Conservation (phyloP, 305 asterid species). For the Vinca major region DNA sequence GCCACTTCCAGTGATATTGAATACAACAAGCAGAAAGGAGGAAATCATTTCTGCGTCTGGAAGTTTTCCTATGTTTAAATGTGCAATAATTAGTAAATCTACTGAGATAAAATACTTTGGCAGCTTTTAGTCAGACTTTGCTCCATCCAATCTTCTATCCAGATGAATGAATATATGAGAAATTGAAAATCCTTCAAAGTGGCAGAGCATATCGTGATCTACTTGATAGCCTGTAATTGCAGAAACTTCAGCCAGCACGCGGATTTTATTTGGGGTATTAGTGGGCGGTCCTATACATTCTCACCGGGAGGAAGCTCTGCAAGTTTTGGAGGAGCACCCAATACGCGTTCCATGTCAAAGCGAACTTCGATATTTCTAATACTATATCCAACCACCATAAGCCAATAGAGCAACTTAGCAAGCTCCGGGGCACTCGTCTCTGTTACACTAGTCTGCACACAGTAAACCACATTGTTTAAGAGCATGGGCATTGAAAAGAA, state of each 20-base stretch:
- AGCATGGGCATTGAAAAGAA: neutral
- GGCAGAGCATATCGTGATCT: neutral
- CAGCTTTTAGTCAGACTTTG: neutral
- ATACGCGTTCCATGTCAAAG: conserved; percentile 89
- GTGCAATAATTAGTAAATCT: neutral
- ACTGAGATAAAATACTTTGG: neutral
- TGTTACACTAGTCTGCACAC: conserved; percentile 63
- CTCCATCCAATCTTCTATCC: neutral
- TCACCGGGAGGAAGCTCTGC: conserved; percentile 97
- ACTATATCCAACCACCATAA: conserved; percentile 95
- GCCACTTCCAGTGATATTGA: neutral
- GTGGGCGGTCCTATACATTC: conserved; percentile 34
- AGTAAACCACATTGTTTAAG: neutral
- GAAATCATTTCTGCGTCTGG: neutral
- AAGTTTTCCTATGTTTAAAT: neutral
- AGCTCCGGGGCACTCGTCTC: conserved; percentile 89
- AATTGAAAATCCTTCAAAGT: neutral
- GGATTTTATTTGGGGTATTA: neutral
- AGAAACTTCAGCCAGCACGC: neutral
- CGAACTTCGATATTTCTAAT: conserved; percentile 93
- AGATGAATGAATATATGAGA: neutral
- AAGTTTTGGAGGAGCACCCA: conserved; percentile 65
- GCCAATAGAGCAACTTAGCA: conserved; percentile 90
- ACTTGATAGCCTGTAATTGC: neutral
- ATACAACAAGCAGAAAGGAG: conserved; percentile 10